Percentiles rank a stretch among this genome's conserved stretches.
These are phyloP conservation scores for Agroathelia rolfsii DNA, from an alignment of 1,284 basidiomycete genomes.

Conservation along the genomic window DNA sequence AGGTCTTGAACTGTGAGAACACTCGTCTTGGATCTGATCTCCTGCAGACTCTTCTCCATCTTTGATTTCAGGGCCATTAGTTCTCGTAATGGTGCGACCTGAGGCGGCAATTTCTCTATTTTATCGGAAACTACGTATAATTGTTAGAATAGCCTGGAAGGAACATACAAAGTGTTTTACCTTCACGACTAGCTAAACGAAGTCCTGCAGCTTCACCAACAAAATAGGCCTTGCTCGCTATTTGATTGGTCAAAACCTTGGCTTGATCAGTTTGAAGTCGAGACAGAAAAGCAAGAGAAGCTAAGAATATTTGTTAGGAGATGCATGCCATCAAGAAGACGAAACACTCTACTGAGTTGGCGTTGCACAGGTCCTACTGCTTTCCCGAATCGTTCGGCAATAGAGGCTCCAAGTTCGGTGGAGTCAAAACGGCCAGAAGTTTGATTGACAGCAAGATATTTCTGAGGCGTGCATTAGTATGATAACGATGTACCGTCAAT, in stretches of 20 bases:
- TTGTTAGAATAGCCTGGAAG: conserved; percentile 1
- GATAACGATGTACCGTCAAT: conserved; percentile 4
- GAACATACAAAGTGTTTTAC: conserved; percentile 22
- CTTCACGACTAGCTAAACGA: conserved; percentile 47
- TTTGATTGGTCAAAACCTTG: conserved; percentile 69
- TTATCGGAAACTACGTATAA: conserved; percentile 48
- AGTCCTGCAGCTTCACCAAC: conserved; percentile 81
- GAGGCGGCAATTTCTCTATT: conserved; percentile 53
- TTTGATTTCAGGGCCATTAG: conserved; percentile 60
- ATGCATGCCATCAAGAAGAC: not conserved
- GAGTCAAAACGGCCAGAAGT: conserved; percentile 60
- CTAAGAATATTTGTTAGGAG: too few relatives aligned
- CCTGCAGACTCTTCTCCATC: conserved; percentile 57
- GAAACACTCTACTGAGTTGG: conserved; percentile 51
- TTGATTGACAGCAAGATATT: conserved; percentile 73
- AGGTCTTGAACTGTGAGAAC: conserved; percentile 72
- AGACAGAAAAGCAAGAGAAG: conserved; percentile 49
- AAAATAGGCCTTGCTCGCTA: conserved; percentile 80
- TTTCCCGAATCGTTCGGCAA: conserved; percentile 80
- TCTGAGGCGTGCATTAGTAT: conserved; percentile 39
- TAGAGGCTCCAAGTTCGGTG: conserved; percentile 81
- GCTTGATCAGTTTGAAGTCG: conserved; percentile 65
- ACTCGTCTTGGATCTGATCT: conserved; percentile 64
- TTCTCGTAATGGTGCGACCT: conserved; percentile 45
- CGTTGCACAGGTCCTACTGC: conserved; percentile 71